Percentiles rank a stretch among this genome's conserved stretches.
Evolutionary conservation across 2,329 filamentous ascomycete genomes (phyloP).

Genomic region (Alternaria sp.): DNA sequence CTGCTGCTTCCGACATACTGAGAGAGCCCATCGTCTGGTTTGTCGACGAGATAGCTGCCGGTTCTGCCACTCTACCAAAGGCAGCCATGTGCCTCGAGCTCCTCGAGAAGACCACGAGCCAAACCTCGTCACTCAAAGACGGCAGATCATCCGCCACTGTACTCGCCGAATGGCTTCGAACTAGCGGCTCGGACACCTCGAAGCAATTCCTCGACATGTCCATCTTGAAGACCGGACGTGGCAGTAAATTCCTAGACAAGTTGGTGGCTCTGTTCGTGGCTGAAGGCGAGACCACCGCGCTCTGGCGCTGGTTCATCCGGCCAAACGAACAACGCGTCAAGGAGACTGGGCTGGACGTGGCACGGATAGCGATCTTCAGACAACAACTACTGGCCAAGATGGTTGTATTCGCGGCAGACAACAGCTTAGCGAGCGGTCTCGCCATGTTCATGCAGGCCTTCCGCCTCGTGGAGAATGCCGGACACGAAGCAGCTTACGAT

Average conservation of each 20-base stretch:
- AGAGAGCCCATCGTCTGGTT: slow-evolving; percentile 52
- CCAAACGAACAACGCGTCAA: slow-evolving; percentile 21
- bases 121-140: slow-evolving; percentile 5
- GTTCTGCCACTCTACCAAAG: slow-evolving; percentile 47
- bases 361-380: slow-evolving; percentile 25
- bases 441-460: slow-evolving; percentile 32
- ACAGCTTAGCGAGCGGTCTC: slow-evolving; percentile 26
- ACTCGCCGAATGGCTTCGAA: slow-evolving; percentile 39
- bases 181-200: slow-evolving; percentile 37
- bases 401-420: slow-evolving; percentile 19
- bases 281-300: slow-evolving; percentile 24
- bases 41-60: slow-evolving; percentile 47
- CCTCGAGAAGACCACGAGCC: slow-evolving; percentile 26
- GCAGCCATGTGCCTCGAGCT: slow-evolving; percentile 48
- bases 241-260: slow-evolving; percentile 19
- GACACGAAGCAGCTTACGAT: slow-evolving; percentile 9
- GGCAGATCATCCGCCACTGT: slow-evolving; percentile 22
- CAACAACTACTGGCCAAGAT: slow-evolving; percentile 31
- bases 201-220: slow-evolving; percentile 32
- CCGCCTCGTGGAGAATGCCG: slow-evolving; percentile 19
- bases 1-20: slow-evolving; percentile 30
- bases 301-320: slow-evolving; percentile 42
- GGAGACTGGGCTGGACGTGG: slow-evolving; percentile 21
- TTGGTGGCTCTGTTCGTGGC: slow-evolving; percentile 30
- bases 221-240: slow-evolving; percentile 9